Conservation (phyloP, 495 filamentous ascomycete genomes). For the Xylaria cubensis region DNA sequence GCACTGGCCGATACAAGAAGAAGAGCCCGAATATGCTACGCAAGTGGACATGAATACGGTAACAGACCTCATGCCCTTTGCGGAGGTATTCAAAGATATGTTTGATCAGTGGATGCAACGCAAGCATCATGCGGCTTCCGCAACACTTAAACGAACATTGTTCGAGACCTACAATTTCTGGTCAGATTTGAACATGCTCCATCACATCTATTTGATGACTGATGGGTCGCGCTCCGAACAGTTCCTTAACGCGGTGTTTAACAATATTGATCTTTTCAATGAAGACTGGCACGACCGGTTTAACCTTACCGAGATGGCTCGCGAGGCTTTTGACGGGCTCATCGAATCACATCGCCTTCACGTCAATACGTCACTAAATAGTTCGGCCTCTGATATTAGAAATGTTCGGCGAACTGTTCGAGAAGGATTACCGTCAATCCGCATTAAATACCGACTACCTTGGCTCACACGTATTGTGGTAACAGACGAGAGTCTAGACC, state of each 20-base stretch:
- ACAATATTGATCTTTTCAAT: conserved; percentile 72
- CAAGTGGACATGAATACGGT: conserved; percentile 63
- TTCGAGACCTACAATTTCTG: conserved; percentile 73
- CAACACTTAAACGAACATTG: conserved; percentile 67
- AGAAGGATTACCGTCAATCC: conserved; percentile 59
- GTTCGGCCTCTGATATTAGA: conserved; percentile 38
- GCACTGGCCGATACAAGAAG: conserved; percentile 39
- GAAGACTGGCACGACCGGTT: conserved; percentile 82
- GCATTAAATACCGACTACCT: conserved; percentile 68
- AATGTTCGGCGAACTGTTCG: conserved; percentile 53
- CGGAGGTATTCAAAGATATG: conserved; percentile 70
- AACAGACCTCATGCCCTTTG: conserved; percentile 71
- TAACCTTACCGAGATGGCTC: conserved; percentile 78
- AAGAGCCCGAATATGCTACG: conserved; percentile 29
- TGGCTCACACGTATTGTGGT: conserved; percentile 91
- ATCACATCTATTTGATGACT: conserved; percentile 73
- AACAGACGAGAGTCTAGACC: conserved; percentile 60
- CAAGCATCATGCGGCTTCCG: conserved; percentile 71
- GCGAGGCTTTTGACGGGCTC: conserved; percentile 65
- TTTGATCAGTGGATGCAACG: conserved; percentile 76
- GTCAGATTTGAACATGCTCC: conserved; percentile 68
- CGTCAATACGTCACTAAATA: conserved; percentile 56
- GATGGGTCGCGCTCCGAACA: conserved; percentile 68
- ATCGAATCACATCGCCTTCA: conserved; percentile 67
- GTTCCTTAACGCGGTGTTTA: conserved; percentile 75